Evolutionary conservation across 768 basidiomycete genomes (phyloP).

Genomic region (Kwoniella sp.): DNA sequence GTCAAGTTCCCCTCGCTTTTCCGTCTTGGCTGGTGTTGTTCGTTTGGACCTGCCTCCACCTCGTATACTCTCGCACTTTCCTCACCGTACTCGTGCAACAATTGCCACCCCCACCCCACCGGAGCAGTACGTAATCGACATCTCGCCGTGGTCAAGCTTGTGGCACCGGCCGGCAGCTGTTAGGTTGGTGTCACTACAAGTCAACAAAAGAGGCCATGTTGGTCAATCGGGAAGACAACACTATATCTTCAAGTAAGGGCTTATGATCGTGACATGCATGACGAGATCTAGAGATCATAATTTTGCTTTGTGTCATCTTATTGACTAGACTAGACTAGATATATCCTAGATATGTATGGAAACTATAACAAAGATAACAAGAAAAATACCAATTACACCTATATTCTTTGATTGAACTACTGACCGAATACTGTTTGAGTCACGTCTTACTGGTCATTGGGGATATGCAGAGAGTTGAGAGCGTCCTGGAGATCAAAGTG

Average conservation of each 20-base stretch:
- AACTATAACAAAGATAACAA: not conserved
- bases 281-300: not conserved
- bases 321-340: not conserved
- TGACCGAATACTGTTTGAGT: not conserved
- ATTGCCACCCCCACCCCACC: too few species aligned
- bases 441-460: slow-evolving; percentile 17
- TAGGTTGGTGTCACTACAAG: too few species aligned
- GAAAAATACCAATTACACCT: not conserved
- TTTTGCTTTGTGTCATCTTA: too few species aligned
- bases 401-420: not conserved
- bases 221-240: too few species aligned
- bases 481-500: slow-evolving; percentile 72
- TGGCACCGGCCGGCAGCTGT: too few species aligned
- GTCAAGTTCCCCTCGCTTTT: too few species aligned
- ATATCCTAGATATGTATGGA: not conserved
- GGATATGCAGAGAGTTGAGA: slow-evolving; percentile 34
- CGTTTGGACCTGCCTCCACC: slow-evolving; percentile 16
- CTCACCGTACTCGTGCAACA: not conserved
- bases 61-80: slow-evolving; percentile 9
- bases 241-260: not conserved
- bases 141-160: too few species aligned
- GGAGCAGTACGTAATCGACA: too few species aligned
- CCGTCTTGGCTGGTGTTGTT: too few species aligned
- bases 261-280: not conserved
- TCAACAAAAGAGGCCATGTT: too few species aligned